Conservation (phyloP, 2,329 filamentous ascomycete genomes). For the Trichophyton rubrum region DNA sequence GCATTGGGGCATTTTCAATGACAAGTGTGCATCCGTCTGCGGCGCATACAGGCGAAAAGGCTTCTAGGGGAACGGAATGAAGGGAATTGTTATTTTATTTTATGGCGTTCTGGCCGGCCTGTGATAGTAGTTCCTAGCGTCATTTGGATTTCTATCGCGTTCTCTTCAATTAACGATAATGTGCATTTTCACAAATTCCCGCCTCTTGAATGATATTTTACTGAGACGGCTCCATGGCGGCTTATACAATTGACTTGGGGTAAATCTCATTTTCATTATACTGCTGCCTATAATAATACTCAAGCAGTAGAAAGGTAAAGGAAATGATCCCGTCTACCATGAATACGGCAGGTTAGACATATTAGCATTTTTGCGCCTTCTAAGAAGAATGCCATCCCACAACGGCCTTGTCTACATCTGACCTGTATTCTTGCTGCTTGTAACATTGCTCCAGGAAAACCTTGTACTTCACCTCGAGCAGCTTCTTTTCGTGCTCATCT, state of each 20-base stretch:
- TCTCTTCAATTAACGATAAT: no score
- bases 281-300: no score
- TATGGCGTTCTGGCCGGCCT: not conserved
- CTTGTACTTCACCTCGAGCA: constrained; percentile 81
- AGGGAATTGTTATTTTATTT: not conserved
- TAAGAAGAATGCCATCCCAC: constrained; percentile 27
- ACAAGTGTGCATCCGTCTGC: not conserved
- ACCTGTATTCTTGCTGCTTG: constrained; percentile 71
- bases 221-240: no score
- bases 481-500: constrained; percentile 59
- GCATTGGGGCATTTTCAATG: not conserved
- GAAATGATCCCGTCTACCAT: no score
- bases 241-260: no score
- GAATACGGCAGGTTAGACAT: no score
- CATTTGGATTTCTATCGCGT: not conserved
- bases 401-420: constrained; percentile 56
- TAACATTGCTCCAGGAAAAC: constrained; percentile 90
- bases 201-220: no score
- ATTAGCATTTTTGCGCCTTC: not conserved
- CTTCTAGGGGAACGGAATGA: not conserved
- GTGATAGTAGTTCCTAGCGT: not conserved
- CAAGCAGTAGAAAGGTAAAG: no score
- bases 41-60: not conserved
- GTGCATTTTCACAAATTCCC: no score
- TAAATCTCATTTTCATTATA: no score